Evolutionary conservation across 2,329 filamentous ascomycete genomes (phyloP), one percentile per base, ranked within the genome.

Genomic region (Clonostachys byssicola): DNA sequence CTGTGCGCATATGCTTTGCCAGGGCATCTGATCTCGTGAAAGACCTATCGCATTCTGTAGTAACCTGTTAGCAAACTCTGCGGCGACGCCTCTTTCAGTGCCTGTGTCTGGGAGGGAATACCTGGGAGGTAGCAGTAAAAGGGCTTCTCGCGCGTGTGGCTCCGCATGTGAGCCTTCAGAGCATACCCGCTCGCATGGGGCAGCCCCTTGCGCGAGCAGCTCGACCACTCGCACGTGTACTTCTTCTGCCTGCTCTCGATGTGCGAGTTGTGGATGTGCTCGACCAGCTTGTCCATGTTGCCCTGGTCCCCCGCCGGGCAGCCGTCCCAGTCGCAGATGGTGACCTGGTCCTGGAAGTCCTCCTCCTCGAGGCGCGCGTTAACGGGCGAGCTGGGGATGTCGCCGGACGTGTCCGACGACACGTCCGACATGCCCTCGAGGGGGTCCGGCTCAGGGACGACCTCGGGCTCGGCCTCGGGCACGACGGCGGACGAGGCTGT

Each of bases 161-260:
- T 96, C 56, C 94, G 80, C 92, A 99, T 96, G 62, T 99, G 94
- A 10, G 94, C 94, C 65, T 95, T 92, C 53, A 99, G 73, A 5
- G 94, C 94, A 70, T 99, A 99, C 3, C 90, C 94, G 60, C 91
- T 96, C 2, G 92, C 92, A 68, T 99, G 94, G 16, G 89, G 85
- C 67, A 94, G 83, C 50, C 91, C 90, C 71, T 96, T 97, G 51
- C 92, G 75, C 46, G 77, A 79, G 65, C 94, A 99, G 55, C 92
- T 92, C 50, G 81, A 83, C 94, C 94, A 99, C 69, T 97, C 92
- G 69, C 94, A 99, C n/a, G 89, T 91, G 65, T 97, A 97, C 66
- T 94, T 96, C 71, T 95, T 96, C 71, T 94, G 89, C 47, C 92
- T 83, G 51, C 85, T 89, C 61, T 94, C 90, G 60, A 97, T 96